Base-by-base conservation (phyloP, 1,284 basidiomycete species). In the Cryptococcus jaspeensis region DNA sequence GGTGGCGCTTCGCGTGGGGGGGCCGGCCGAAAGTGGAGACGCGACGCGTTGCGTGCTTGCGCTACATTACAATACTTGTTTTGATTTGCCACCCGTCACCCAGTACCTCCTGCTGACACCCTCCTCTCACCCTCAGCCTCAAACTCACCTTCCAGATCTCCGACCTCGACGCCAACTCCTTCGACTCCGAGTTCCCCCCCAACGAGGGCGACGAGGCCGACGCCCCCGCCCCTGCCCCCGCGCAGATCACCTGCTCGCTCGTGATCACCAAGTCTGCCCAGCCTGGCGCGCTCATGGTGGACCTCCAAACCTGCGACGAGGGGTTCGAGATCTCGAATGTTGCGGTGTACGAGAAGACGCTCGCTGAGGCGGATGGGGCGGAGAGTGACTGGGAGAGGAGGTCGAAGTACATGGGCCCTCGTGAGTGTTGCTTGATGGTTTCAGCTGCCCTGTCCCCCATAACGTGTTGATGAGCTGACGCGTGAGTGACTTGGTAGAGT, bases 361-460 rank as follows among this genome's bases (percentile, higher is more conserved):
- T 91, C 37, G 93, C 88, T 15, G 87, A 85, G 11, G 87, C 88
- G 36, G 78, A 92, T 63, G 90, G 87, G 20, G 87, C 90, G 7
- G 92, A 97, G 63, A 89, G 89, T 13, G 94, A 97, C 80, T 97
- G 90, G 90, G 87, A 88, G 72, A 85, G 94, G 52, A 85, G 93
- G 43, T 91, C 89, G 9, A 80, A 89, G 65, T 98, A 96, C 82
- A 86, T 96, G 73, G 94, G 94, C 3, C 94, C 94, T 53, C 80
- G 88, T 89, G 59, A 61, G 83, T 78, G 12, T 42, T 18, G 5
- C 18, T 9, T 32, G 28, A 9, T 4, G 4, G 28, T 32, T 13
- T 41, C 22, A 41, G 15, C 50, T 22, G 25, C 4, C n/a, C n/a
- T n/a, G n/a, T 42, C 20, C 22, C 25, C 40, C 43, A 25, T 23